These are phyloP conservation scores for Fusarium torreyae DNA, from an alignment of 2,329 filamentous ascomycete species.

Conservation along the genomic window DNA sequence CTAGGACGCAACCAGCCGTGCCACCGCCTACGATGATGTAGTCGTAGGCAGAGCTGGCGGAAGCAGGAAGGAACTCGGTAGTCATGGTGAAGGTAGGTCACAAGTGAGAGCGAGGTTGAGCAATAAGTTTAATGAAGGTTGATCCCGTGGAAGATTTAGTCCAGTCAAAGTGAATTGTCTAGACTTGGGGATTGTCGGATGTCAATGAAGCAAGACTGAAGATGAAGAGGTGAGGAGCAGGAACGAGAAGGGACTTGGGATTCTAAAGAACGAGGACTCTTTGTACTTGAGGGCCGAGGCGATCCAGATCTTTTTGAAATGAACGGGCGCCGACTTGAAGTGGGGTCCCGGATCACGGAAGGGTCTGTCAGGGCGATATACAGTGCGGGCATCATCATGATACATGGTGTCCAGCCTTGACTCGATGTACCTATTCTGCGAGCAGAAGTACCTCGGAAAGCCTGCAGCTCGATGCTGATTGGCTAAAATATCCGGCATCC, in stretches of 20 bases:
- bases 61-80: conserved; percentile 75
- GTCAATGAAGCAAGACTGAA: not conserved
- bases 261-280: conserved; percentile 22
- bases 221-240: conserved; percentile 12
- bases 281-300: conserved; percentile 27
- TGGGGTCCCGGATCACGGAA: conserved; percentile 31
- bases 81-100: conserved; percentile 67
- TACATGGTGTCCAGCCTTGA: conserved; percentile 18
- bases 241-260: conserved; percentile 11
- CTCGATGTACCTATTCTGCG: conserved; percentile 27
- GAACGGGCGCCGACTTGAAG: conserved; percentile 15
- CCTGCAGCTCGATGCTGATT: conserved; percentile 8
- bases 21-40: conserved; percentile 90
- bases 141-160: conserved; percentile 1
- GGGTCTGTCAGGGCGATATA: conserved; percentile 9
- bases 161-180: not conserved
- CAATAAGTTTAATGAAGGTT: not conserved
- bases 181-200: conserved; percentile 1
- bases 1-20: conserved; percentile 88
- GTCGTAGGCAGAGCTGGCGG: conserved; percentile 80
- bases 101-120: conserved; percentile 6
- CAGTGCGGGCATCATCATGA: conserved; percentile 21
- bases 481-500: conserved; percentile 4
- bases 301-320: conserved; percentile 41
- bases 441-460: conserved; percentile 16